Evolutionary conservation across 345 rosid species (phyloP).

Genomic region (Lepidium aucheri): DNA sequence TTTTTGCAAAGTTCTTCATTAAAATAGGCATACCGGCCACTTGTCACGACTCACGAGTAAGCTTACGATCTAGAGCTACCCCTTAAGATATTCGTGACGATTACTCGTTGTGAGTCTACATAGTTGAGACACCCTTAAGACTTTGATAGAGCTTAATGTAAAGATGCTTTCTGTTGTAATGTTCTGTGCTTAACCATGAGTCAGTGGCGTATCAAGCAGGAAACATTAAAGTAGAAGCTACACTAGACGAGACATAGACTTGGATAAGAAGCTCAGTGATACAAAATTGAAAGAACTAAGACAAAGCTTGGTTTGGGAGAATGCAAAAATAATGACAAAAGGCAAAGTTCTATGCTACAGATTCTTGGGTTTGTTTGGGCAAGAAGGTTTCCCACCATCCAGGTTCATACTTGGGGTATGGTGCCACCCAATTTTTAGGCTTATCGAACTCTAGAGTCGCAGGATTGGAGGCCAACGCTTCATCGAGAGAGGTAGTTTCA

Average conservation of each 20-base stretch:
- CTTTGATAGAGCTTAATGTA: not conserved
- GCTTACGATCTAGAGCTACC: not conserved
- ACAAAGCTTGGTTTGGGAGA: not conserved
- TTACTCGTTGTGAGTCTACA: not conserved
- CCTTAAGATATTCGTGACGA: not conserved
- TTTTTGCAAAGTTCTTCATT: not conserved
- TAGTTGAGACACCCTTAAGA: not conserved
- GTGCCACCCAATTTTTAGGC: constrained; percentile 88
- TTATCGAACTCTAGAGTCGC: constrained; percentile 56
- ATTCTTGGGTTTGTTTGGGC: constrained; percentile 43
- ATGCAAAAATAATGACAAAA: not conserved
- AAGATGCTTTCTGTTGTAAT: not conserved
- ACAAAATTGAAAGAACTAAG: constrained; percentile 4
- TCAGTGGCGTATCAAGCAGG: not conserved
- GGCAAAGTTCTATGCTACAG: constrained; percentile 36
- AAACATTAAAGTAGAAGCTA: not conserved
- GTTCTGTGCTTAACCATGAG: not conserved
- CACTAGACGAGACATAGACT: not conserved
- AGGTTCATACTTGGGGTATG: constrained; percentile 79
- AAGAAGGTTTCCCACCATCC: constrained; percentile 96
- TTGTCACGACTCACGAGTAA: not conserved
- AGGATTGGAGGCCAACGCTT: constrained; percentile 78
- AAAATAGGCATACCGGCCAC: not conserved
- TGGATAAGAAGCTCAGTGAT: constrained; percentile 11
- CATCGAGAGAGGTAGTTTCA: constrained; percentile 60